These are phyloP conservation scores for Boletus subcaerulescens DNA, from an alignment of 768 basidiomycete genomes.

Conservation along the genomic window DNA sequence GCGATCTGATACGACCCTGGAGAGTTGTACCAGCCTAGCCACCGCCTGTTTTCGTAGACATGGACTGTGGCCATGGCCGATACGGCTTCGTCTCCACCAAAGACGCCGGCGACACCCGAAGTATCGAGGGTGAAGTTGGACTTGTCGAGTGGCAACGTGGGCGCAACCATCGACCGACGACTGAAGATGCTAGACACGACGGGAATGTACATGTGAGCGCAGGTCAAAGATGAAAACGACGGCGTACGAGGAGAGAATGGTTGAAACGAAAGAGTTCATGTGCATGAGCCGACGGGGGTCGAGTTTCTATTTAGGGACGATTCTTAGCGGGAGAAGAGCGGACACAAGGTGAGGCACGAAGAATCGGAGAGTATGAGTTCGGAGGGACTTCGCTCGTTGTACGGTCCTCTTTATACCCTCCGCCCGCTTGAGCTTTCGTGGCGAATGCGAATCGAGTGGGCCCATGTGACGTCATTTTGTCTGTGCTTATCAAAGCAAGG, in stretches of 20 bases:
- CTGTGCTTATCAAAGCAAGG: too few relatives aligned
- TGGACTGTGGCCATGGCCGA: conserved; percentile 39
- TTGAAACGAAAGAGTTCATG: not conserved
- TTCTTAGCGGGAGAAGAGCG: not conserved
- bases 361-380: not conserved
- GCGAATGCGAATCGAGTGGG: too few relatives aligned
- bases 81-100: conserved; percentile 38
- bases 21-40: conserved; percentile 39
- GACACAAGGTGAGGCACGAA: not conserved
- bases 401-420: too few relatives aligned
- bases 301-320: conserved; percentile 6
- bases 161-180: conserved; percentile 13
- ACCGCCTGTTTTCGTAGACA: conserved; percentile 31
- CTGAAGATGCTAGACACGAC: conserved; percentile 9
- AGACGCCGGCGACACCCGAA: conserved; percentile 36
- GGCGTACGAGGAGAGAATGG: conserved; percentile 8
- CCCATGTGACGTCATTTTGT: too few relatives aligned
- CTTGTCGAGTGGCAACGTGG: conserved; percentile 13
- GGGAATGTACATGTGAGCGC: conserved; percentile 24
- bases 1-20: conserved; percentile 37
- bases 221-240: not conserved
- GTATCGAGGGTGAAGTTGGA: conserved; percentile 29
- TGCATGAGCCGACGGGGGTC: not conserved
- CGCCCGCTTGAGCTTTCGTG: too few relatives aligned
- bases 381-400: not conserved